phyloP scores from a whole-genome alignment of 192 early-diverging fungal species.

The Coemansia sp. region DNA sequence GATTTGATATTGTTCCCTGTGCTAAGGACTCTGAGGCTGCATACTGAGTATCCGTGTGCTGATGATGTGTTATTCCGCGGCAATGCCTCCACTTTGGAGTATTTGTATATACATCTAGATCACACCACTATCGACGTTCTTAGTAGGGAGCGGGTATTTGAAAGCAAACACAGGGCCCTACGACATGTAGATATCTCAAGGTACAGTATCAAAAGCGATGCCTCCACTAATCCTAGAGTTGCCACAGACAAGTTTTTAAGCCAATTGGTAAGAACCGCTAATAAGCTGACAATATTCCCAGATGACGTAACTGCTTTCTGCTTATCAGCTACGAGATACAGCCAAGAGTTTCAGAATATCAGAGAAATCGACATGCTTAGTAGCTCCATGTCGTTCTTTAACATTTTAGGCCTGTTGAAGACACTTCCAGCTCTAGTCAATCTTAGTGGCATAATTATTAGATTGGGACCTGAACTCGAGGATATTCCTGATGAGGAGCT shows the following conservation, averaged over 20 bases:
- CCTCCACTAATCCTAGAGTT: neutral
- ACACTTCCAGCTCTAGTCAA: neutral
- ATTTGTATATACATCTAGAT: neutral
- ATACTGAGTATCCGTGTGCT: neutral
- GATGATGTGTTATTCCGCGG: conserved; percentile 8
- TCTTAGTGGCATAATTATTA: neutral
- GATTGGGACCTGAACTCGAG: neutral
- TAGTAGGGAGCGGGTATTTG: neutral
- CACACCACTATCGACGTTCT: neutral
- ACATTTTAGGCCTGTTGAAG: neutral
- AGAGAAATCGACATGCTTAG: neutral
- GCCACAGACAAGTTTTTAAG: neutral
- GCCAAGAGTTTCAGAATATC: neutral
- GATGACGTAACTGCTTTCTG: neutral
- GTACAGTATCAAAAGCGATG: neutral
- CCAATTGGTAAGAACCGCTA: no score
- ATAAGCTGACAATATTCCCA: no score
- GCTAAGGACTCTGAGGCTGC: neutral
- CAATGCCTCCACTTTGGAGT: neutral
- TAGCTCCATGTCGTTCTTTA: neutral
- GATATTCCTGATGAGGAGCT: neutral
- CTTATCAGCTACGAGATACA: neutral
- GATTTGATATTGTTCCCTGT: neutral
- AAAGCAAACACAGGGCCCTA: neutral
- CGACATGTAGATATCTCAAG: neutral